phyloP scores from a whole-genome alignment of 164 flowering plant species.

The Macadamia tetraphylla region DNA sequence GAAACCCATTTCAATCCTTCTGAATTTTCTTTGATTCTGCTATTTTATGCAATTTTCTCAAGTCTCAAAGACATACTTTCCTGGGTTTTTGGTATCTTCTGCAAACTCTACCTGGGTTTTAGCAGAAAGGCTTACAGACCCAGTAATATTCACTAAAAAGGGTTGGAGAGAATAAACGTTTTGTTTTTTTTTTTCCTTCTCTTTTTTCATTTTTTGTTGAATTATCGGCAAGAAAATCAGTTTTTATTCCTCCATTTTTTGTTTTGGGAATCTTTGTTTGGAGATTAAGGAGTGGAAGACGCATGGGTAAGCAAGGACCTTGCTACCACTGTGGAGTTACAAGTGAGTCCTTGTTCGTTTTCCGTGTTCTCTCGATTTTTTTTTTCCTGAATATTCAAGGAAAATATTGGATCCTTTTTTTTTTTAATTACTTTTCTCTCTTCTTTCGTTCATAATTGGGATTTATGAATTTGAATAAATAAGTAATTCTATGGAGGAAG shows the following conservation, averaged over 20 bases:
- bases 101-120: constrained; percentile 37
- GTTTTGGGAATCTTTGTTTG: constrained; percentile 4
- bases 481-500: constrained; percentile 4
- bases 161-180: constrained; percentile 14
- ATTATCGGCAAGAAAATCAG: not conserved
- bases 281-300: constrained; percentile 19
- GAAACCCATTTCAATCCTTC: constrained; percentile 31
- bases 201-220: not conserved
- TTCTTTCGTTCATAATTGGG: constrained; percentile 10
- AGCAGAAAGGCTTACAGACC: constrained; percentile 13
- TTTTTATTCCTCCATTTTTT: constrained; percentile 4
- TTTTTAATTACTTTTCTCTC: not conserved
- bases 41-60: constrained; percentile 18
- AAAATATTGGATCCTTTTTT: constrained; percentile 10
- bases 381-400: constrained; percentile 1
- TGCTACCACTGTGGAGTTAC: constrained; percentile 99
- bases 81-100: constrained; percentile 23
- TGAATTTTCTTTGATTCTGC: constrained; percentile 11
- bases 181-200: not conserved
- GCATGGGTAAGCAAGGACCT: constrained; percentile 96
- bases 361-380: constrained; percentile 14
- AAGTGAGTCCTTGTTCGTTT: constrained; percentile 67
- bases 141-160: constrained; percentile 11
- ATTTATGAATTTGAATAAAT: not conserved
- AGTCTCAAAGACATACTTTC: constrained; percentile 23